Conservation (phyloP, 352 stramenopile species). For the Discostella stelligera region DNA sequence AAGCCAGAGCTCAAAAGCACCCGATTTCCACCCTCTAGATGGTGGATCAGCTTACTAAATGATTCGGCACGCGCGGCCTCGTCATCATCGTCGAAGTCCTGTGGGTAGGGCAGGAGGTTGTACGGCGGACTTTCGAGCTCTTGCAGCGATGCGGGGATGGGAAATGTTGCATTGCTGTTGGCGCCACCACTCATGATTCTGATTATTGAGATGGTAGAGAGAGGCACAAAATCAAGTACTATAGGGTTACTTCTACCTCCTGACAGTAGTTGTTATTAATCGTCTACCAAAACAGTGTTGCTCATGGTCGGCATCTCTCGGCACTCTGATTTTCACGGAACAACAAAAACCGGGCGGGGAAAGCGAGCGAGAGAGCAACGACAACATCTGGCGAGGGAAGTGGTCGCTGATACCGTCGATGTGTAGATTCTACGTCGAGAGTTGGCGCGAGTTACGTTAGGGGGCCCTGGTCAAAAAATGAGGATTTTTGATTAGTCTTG, state of each 20-base stretch:
- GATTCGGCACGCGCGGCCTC: slow-evolving; percentile 70
- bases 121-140: slow-evolving; percentile 76
- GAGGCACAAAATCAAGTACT: background rate
- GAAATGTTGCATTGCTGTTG: slow-evolving; percentile 51
- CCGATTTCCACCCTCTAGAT: slow-evolving; percentile 65
- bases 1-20: slow-evolving; percentile 47
- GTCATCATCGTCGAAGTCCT: slow-evolving; percentile 79
- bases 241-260: background rate
- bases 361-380: background rate
- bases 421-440: slow-evolving; percentile 10
- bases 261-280: background rate
- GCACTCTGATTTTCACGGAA: background rate
- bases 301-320: background rate
- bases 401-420: background rate
- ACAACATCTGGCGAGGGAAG: background rate
- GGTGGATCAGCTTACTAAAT: slow-evolving; percentile 62
- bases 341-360: background rate
- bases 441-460: slow-evolving; percentile 4
- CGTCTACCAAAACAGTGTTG: background rate
- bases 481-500: too few relatives aligned
- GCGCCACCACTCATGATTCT: slow-evolving; percentile 22
- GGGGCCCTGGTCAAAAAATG: too few relatives aligned
- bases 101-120: slow-evolving; percentile 80
- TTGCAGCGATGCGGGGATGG: slow-evolving; percentile 73
- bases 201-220: background rate